A percentile compares a stretch with the other conserved stretches of the same genome.
phyloP scores from a whole-genome alignment of 305 asterid species.

The Monarda citriodora region DNA sequence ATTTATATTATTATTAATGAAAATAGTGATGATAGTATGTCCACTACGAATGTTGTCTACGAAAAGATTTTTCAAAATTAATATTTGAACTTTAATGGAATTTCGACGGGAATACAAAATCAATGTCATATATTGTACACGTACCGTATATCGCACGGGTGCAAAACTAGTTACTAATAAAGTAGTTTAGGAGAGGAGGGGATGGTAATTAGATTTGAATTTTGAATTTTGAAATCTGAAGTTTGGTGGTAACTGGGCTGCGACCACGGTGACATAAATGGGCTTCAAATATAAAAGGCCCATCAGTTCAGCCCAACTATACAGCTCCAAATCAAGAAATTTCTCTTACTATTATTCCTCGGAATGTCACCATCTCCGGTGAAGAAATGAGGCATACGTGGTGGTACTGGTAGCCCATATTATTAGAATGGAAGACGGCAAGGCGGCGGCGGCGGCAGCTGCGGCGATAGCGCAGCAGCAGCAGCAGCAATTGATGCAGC shows the following conservation, averaged over 20 bases:
- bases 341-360: neutral
- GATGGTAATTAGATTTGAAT: neutral
- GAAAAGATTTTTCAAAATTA: too few species aligned
- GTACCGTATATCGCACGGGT: too few species aligned
- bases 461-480: slow-evolving; percentile 29
- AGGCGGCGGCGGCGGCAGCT: slow-evolving; percentile 34
- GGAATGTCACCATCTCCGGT: neutral
- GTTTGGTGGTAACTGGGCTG: neutral
- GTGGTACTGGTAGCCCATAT: neutral
- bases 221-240: slow-evolving; percentile 20
- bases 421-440: slow-evolving; percentile 36
- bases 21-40: too few species aligned
- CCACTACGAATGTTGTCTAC: too few species aligned
- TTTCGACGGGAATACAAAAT: too few species aligned
- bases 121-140: too few species aligned
- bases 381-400: neutral
- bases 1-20: too few species aligned
- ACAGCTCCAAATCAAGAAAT: neutral
- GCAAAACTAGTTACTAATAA: too few species aligned
- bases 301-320: slow-evolving; percentile 1
- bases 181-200: neutral
- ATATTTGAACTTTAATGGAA: too few species aligned
- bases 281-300: neutral
- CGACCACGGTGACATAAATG: neutral
- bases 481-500: slow-evolving; percentile 46